Evolutionary conservation across 2,329 filamentous ascomycete species (phyloP), one percentile per base, ranked within the genome.

Genomic region (Ophiocordyceps camponoti-leonardi): DNA sequence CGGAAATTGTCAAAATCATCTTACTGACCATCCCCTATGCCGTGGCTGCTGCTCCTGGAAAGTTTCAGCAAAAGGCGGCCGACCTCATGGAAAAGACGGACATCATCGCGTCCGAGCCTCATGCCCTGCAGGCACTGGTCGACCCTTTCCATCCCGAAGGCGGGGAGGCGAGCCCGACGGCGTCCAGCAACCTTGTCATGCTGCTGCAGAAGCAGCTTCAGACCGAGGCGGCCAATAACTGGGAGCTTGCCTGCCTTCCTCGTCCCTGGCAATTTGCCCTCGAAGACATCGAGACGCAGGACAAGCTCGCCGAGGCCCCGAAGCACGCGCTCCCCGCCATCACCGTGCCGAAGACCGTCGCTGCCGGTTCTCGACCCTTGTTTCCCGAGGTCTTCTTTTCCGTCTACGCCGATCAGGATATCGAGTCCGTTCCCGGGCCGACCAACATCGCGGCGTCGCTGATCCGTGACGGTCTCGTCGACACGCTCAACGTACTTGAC

Each of bases 1-100:
- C 93, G 40, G 92, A 96, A 66, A 75, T 98, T 31, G 87, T 95
- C 61, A 96, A 95, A 65, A 88, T 95, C 54, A 95, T 98, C 52
- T 77, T 96, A 41, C 77, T 95, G 43, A 94, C 90, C 0, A 83
- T 98, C 48, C 90, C 92, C 0, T 98, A 96, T 61, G 72, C 86
- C 46, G 80, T 94, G 72, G 77, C 81, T 11, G 78, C 84, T 3
- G 76, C 81, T 0, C 81, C 83, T 4, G 69, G 72, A 4, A 77
- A 79, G 44, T 80, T 83, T 56, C 77, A 81, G 53, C 72, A 83
- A 51, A 83, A 83, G 57, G 87, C 86, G 2, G 72, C 74, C 1
- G 79, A 84, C 42, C 69, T 96, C 45, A 79, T 98, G 59, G 85
- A 93, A 52, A 94, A 93, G 69, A 96, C 92, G 2, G 88, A 92